A percentile compares a stretch with the other conserved stretches of the same genome.
phyloP scores from a whole-genome alignment of 495 filamentous ascomycete species.

The Cryomyces minteri region DNA sequence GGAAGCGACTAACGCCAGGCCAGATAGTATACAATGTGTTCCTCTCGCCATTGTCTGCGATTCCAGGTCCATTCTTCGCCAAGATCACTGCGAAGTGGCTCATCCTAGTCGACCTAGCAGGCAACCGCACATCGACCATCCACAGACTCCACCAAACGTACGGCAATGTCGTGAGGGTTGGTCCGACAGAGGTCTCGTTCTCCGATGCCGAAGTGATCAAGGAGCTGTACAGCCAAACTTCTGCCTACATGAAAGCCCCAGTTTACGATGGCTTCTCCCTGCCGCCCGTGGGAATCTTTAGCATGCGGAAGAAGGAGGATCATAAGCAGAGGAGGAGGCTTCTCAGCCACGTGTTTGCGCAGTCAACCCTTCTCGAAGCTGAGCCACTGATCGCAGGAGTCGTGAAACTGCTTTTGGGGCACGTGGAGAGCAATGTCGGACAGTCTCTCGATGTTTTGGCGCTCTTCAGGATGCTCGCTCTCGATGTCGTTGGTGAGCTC shows the following conservation, averaged over 20 bases:
- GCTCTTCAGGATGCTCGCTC: neutral
- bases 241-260: neutral
- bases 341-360: neutral
- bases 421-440: neutral
- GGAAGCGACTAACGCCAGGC: no score
- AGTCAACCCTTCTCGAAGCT: neutral
- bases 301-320: neutral
- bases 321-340: neutral
- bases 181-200: conserved; percentile 24
- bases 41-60: conserved; percentile 1
- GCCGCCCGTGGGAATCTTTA: neutral
- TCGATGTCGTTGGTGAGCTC: neutral
- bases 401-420: neutral
- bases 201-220: conserved; percentile 6
- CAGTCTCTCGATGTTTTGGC: neutral
- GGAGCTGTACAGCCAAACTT: neutral
- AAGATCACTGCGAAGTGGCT: conserved; percentile 9
- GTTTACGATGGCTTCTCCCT: neutral
- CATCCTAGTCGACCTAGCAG: conserved; percentile 3
- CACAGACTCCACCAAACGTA: conserved; percentile 19
- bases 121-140: conserved; percentile 4
- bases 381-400: neutral
- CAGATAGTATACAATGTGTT: neutral
- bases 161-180: conserved; percentile 24
- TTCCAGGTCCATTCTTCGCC: conserved; percentile 10